Percentiles rank a stretch among this genome's conserved stretches.
Conservation (phyloP, 208 protist genomes). For the Wallacemonas collosoma region DNA sequence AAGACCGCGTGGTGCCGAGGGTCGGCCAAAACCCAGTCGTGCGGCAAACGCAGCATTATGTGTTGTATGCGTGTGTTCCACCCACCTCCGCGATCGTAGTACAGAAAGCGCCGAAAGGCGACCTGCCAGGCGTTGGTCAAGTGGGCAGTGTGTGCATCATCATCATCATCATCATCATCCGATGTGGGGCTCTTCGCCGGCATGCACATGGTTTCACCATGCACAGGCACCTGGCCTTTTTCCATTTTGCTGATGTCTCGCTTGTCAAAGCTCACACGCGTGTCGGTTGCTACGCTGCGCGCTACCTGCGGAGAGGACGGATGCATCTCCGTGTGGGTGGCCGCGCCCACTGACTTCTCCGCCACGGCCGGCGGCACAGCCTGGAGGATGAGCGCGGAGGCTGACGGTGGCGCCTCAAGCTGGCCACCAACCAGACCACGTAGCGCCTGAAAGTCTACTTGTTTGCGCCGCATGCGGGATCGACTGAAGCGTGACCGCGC, state of each 20-base stretch:
- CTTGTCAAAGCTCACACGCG: no score
- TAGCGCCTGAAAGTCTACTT: background rate
- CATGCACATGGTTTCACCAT: no score
- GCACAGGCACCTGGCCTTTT: no score
- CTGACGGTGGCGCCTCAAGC: background rate
- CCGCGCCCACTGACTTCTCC: background rate
- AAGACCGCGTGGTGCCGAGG: conserved; percentile 18
- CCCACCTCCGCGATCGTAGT: background rate
- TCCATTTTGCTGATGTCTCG: no score
- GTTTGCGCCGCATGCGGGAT: background rate
- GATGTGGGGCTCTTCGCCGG: no score
- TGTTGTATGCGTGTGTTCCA: conserved; percentile 20
- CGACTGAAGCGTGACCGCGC: background rate
- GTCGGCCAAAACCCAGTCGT: conserved; percentile 17
- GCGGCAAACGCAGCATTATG: conserved; percentile 20
- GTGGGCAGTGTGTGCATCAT: conserved; percentile 1
- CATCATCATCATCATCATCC: conserved; percentile 3
- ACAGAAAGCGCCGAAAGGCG: conserved; percentile 21
- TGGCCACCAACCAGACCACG: conserved; percentile 1
- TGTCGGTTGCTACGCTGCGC: no score
- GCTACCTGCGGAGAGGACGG: no score
- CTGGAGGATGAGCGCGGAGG: background rate
- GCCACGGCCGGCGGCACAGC: background rate
- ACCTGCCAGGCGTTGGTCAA: conserved; percentile 21
- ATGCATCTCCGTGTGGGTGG: no score